Percentiles rank a stretch among this genome's conserved stretches.
These are phyloP conservation scores for Margaritispora aquatica DNA, from an alignment of 495 filamentous ascomycete species.

Conservation along the genomic window DNA sequence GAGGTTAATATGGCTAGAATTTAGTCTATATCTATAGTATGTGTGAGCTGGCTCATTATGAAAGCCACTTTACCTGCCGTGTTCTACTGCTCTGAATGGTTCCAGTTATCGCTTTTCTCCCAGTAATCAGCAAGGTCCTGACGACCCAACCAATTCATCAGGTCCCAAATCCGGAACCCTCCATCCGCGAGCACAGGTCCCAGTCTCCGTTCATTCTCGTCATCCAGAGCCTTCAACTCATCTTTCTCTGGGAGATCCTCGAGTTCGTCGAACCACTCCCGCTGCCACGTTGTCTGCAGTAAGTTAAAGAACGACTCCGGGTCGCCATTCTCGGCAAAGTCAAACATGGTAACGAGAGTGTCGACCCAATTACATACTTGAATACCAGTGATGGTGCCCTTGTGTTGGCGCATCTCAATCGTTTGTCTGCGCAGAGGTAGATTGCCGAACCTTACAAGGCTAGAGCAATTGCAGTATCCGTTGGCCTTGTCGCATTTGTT, in stretches of 20 bases:
- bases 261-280: slow-evolving; percentile 3
- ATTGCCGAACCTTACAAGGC: too few species aligned
- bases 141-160: too few species aligned
- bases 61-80: too few species aligned
- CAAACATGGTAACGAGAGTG: slow-evolving; percentile 27
- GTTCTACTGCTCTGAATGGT: too few species aligned
- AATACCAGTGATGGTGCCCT: slow-evolving; percentile 27
- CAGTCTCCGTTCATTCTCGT: not conserved
- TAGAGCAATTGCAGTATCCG: too few species aligned
- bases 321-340: slow-evolving; percentile 16
- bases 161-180: slow-evolving; percentile 4
- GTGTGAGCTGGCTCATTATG: too few species aligned
- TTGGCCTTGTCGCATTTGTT: not conserved
- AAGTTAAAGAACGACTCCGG: not conserved
- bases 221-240: not conserved
- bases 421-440: slow-evolving; percentile 13
- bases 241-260: too few species aligned
- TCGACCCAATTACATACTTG: slow-evolving; percentile 27
- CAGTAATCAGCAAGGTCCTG: too few species aligned
- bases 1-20: too few species aligned
- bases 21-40: too few species aligned
- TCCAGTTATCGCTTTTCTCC: too few species aligned
- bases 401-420: slow-evolving; percentile 39
- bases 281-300: not conserved
- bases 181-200: slow-evolving; percentile 5